A percentile compares a stretch with the other conserved stretches of the same genome.
Evolutionary conservation across 164 flowering plant species (phyloP).

Genomic region (Paratinospora sagittata): DNA sequence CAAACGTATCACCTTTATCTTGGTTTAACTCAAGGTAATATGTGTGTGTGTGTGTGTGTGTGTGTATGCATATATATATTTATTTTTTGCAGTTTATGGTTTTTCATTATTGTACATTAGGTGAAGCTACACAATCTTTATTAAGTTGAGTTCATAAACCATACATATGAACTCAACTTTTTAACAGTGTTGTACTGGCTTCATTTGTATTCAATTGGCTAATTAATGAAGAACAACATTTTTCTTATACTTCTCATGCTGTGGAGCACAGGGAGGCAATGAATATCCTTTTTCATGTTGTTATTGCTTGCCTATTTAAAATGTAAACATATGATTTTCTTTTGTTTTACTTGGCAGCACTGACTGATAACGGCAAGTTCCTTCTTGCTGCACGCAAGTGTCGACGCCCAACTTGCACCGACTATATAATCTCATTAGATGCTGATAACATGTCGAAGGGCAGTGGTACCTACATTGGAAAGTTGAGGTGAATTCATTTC

Average conservation of each 20-base stretch:
- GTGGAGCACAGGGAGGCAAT: not conserved
- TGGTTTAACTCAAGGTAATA: slow-evolving; percentile 62
- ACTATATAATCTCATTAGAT: slow-evolving; percentile 54
- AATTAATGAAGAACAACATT: not conserved
- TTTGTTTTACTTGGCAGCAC: slow-evolving; percentile 32
- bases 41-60: too few species aligned
- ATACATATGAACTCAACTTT: too few species aligned
- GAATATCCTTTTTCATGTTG: not conserved
- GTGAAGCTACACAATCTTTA: too few species aligned
- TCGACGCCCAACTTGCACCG: slow-evolving; percentile 60
- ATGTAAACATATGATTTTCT: not conserved
- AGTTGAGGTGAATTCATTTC: slow-evolving; percentile 44
- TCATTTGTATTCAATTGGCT: not conserved
- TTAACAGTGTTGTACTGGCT: not conserved
- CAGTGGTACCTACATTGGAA: slow-evolving; percentile 57
- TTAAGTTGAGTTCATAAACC: too few species aligned
- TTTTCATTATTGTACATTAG: not conserved
- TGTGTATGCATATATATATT: too few species aligned
- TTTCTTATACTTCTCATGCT: not conserved
- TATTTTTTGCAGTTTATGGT: not conserved
- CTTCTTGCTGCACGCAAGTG: slow-evolving; percentile 70
- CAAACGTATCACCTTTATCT: slow-evolving; percentile 71
- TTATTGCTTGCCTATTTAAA: not conserved
- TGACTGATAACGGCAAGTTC: slow-evolving; percentile 62
- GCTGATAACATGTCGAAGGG: slow-evolving; percentile 60